These are phyloP conservation scores for Talaromyces sp. DNA, from an alignment of 2,329 filamentous ascomycete genomes.

Conservation along the genomic window DNA sequence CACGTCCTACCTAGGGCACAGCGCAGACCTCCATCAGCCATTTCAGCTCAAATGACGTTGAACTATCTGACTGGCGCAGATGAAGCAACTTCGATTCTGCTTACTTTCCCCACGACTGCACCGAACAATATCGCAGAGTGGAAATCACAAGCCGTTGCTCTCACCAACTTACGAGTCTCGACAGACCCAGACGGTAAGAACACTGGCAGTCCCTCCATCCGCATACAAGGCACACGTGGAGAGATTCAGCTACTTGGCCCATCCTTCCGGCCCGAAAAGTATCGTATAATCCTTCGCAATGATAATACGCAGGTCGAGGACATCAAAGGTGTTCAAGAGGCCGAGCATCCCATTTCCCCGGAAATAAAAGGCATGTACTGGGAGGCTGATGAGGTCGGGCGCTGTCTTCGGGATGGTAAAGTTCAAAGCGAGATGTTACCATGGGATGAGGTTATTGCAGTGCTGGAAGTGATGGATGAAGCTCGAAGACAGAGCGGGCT, in stretches of 20 bases:
- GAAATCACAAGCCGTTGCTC: slow-evolving; percentile 63
- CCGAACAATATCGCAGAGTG: slow-evolving; percentile 41
- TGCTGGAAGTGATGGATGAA: slow-evolving; percentile 78
- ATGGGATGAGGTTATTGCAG: slow-evolving; percentile 69
- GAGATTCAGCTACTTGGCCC: slow-evolving; percentile 76
- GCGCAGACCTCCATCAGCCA: slow-evolving; percentile 60
- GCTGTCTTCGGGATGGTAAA: slow-evolving; percentile 69
- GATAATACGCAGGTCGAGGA: slow-evolving; percentile 20
- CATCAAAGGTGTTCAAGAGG: slow-evolving; percentile 32
- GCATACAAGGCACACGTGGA: slow-evolving; percentile 73
- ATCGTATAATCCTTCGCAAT: slow-evolving; percentile 44
- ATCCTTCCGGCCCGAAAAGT: slow-evolving; percentile 63
- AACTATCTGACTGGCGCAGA: slow-evolving; percentile 68
- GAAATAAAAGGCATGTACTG: slow-evolving; percentile 80
- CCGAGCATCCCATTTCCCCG: slow-evolving; percentile 45
- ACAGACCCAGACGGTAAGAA: slow-evolving; percentile 59
- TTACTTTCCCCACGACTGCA: slow-evolving; percentile 65
- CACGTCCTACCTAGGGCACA: slow-evolving; percentile 62
- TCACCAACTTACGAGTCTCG: slow-evolving; percentile 59
- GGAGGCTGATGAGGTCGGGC: slow-evolving; percentile 74
- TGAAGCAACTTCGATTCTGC: slow-evolving; percentile 68
- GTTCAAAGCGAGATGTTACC: slow-evolving; percentile 69
- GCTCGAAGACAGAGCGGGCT: slow-evolving; percentile 58
- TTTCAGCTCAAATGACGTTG: slow-evolving; percentile 65
- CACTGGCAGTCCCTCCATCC: slow-evolving; percentile 63